Conservation (phyloP, 1,284 basidiomycete genomes). For the Macrocystidia cucumis region DNA sequence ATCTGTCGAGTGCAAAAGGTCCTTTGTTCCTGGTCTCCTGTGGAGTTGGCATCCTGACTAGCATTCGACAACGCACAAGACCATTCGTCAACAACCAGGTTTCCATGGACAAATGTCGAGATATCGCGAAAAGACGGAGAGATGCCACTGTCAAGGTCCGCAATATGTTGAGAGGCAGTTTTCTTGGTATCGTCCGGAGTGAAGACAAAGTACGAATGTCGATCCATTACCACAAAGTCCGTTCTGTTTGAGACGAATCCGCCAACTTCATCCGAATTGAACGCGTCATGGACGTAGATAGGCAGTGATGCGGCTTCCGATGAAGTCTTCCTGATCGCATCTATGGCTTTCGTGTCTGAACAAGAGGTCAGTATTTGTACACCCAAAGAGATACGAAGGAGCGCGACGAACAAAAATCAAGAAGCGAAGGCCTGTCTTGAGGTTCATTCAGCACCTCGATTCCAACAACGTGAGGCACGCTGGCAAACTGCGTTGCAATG, state of each 20-base stretch:
- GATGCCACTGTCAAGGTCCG: constrained; percentile 36
- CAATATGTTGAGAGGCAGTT: constrained; percentile 40
- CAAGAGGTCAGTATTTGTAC: constrained; percentile 3
- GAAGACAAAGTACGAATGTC: constrained; percentile 74
- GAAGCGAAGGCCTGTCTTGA: constrained; percentile 33
- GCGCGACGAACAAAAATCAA: constrained; percentile 42
- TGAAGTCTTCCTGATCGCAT: constrained; percentile 41
- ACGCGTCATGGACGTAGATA: constrained; percentile 72
- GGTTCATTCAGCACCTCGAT: constrained; percentile 79
- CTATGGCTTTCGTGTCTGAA: constrained; percentile 44
- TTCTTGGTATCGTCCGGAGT: constrained; percentile 36
- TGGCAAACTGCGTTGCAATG: constrained; percentile 46
- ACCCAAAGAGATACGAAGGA: constrained; percentile 1
- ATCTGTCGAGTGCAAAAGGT: constrained; percentile 60
- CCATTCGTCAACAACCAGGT: constrained; percentile 67
- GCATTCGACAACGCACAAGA: constrained; percentile 67
- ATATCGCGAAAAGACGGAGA: constrained; percentile 30
- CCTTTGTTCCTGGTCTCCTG: constrained; percentile 38
- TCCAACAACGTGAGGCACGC: constrained; percentile 69
- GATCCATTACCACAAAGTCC: constrained; percentile 73
- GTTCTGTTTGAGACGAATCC: constrained; percentile 43
- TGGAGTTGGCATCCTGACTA: no score
- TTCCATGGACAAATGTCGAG: constrained; percentile 37
- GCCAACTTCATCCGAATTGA: constrained; percentile 52
- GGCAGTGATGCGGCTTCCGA: constrained; percentile 44